Evolutionary conservation across 148 eudicot genomes (phyloP).

Genomic region (Fagopyrum tataricum): DNA sequence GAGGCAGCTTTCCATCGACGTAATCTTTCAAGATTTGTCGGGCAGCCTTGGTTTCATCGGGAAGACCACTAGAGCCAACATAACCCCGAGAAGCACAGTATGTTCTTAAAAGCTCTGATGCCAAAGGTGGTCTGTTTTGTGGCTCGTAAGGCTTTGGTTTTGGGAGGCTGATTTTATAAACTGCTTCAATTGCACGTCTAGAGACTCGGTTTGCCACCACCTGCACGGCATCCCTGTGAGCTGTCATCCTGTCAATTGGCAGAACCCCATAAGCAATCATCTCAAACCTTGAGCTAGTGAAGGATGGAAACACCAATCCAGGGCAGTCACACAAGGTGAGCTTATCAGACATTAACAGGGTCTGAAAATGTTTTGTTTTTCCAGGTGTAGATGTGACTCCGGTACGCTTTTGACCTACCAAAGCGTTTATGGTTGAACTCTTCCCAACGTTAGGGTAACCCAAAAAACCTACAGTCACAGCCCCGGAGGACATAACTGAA

Average conservation of each 20-base stretch:
- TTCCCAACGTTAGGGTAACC: slow-evolving; percentile 98
- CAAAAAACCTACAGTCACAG: slow-evolving; percentile 80
- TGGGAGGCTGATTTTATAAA: slow-evolving; percentile 71
- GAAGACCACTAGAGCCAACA: slow-evolving; percentile 80
- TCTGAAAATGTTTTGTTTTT: slow-evolving; percentile 94
- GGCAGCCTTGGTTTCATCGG: slow-evolving; percentile 87
- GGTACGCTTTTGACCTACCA: slow-evolving; percentile 75
- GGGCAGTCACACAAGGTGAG: slow-evolving; percentile 96
- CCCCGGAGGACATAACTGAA: slow-evolving; percentile 19
- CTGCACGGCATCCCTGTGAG: slow-evolving; percentile 87
- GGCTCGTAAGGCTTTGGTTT: slow-evolving; percentile 87
- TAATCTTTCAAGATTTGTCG: slow-evolving; percentile 84
- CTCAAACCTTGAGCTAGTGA: slow-evolving; percentile 93
- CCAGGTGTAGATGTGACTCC: slow-evolving; percentile 98
- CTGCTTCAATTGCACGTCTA: slow-evolving; percentile 44
- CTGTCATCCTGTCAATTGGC: slow-evolving; percentile 85
- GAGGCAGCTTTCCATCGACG: slow-evolving; percentile 86
- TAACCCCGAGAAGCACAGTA: slow-evolving; percentile 95
- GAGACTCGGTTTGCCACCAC: slow-evolving; percentile 84
- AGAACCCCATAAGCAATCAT: slow-evolving; percentile 98
- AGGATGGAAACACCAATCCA: slow-evolving; percentile 93
- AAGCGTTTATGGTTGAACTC: slow-evolving; percentile 94
- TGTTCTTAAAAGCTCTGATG: slow-evolving; percentile 73
- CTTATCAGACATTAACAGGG: slow-evolving; percentile 76
- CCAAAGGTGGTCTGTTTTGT: slow-evolving; percentile 71